Conservation (phyloP, 768 basidiomycete species). For the Calocybe gangraenosa region DNA sequence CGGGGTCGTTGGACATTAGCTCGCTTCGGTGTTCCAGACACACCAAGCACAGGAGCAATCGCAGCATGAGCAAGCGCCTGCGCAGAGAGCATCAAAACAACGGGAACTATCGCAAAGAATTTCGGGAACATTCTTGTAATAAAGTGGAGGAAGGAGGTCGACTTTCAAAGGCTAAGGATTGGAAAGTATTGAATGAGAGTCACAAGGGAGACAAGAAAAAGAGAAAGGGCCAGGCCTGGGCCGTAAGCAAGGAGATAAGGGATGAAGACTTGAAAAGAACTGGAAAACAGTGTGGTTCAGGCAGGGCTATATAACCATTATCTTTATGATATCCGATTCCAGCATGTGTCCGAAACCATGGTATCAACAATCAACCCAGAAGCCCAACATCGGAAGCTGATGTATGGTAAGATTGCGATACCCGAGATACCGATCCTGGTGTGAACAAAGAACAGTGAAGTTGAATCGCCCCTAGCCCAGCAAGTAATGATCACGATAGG, state of each 20-base stretch:
- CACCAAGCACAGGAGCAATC: slow-evolving; percentile 38
- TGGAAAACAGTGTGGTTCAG: background rate
- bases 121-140: slow-evolving; percentile 14
- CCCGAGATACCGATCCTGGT: background rate
- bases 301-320: background rate
- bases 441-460: background rate
- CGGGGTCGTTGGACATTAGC: slow-evolving; percentile 21
- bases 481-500: too few species aligned
- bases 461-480: too few species aligned
- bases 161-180: background rate
- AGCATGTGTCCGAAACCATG: slow-evolving; percentile 8
- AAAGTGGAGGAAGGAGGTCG: background rate
- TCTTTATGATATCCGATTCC: background rate
- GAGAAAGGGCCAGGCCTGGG: slow-evolving; percentile 19
- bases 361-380: too few species aligned
- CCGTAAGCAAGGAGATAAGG: slow-evolving; percentile 6
- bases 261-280: background rate
- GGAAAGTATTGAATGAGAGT: slow-evolving; percentile 4
- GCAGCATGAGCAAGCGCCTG: slow-evolving; percentile 23
- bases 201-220: slow-evolving; percentile 7
- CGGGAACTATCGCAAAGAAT: slow-evolving; percentile 3
- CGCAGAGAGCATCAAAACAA: slow-evolving; percentile 9
- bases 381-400: background rate
- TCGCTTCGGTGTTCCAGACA: slow-evolving; percentile 24
- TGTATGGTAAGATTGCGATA: background rate